phyloP scores from a whole-genome alignment of 2,329 filamentous ascomycete species.

The Fusarium sp. region DNA sequence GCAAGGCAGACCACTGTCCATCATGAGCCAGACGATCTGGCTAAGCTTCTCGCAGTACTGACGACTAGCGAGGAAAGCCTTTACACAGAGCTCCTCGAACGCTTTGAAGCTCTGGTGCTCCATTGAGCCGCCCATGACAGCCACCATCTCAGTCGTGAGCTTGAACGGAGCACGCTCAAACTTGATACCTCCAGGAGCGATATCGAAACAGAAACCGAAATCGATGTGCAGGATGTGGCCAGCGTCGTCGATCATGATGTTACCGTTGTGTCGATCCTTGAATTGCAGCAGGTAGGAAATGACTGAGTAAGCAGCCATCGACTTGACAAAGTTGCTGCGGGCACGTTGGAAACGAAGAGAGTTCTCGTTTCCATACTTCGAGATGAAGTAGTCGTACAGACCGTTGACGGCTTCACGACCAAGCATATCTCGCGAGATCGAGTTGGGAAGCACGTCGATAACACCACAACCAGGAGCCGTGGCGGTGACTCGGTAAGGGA shows the following conservation, averaged over 20 bases:
- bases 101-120: slow-evolving; percentile 90
- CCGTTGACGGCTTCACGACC: slow-evolving; percentile 98
- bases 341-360: slow-evolving; percentile 95
- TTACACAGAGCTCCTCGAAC: slow-evolving; percentile 97
- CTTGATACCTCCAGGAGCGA: slow-evolving; percentile 94
- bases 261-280: slow-evolving; percentile 99
- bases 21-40: slow-evolving; percentile 93
- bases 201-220: slow-evolving; percentile 99
- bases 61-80: slow-evolving; percentile 89
- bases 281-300: slow-evolving; percentile 98
- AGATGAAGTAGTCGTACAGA: slow-evolving; percentile 97
- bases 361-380: slow-evolving; percentile 97
- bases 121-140: slow-evolving; percentile 94
- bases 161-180: slow-evolving; percentile 99
- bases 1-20: slow-evolving; percentile 94
- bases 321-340: slow-evolving; percentile 97
- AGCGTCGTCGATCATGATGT: slow-evolving; percentile 99
- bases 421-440: slow-evolving; percentile 98
- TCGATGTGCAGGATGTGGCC: slow-evolving; percentile 99
- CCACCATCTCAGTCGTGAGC: slow-evolving; percentile 95
- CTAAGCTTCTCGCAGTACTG: slow-evolving; percentile 89
- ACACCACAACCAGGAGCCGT: slow-evolving; percentile 97
- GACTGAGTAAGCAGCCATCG: slow-evolving; percentile 97
- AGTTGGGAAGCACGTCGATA: slow-evolving; percentile 97
- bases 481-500: slow-evolving; percentile 95